Evolutionary conservation across 2,329 filamentous ascomycete genomes (phyloP).

Genomic region (Clarireedia hainanense): DNA sequence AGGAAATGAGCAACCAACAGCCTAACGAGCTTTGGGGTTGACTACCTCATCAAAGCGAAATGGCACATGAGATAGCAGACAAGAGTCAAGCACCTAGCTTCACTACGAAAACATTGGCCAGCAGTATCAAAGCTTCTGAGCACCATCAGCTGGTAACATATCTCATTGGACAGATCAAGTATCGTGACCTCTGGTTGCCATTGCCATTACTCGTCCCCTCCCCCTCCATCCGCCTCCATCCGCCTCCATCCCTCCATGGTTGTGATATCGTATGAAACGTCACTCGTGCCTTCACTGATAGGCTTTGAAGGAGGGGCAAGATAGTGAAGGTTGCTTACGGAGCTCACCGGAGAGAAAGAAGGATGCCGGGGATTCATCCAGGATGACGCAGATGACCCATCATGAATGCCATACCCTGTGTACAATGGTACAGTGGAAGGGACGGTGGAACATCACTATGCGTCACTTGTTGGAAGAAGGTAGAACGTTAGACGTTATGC

Average conservation of each 20-base stretch:
- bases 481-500: too few species aligned
- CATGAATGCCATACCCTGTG: too few species aligned
- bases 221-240: neutral
- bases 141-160: neutral
- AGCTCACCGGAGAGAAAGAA: neutral
- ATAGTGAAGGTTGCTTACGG: neutral
- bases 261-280: slow-evolving; percentile 7
- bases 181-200: neutral
- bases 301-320: neutral
- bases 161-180: slow-evolving; percentile 2
- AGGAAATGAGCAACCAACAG: neutral
- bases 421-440: too few species aligned
- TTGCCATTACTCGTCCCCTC: neutral
- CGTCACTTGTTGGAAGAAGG: too few species aligned
- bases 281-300: neutral
- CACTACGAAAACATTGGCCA: neutral
- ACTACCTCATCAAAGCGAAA: neutral
- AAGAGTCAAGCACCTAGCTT: neutral
- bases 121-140: neutral
- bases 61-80: neutral
- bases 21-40: neutral
- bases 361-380: neutral
- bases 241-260: neutral
- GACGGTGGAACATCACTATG: too few species aligned
- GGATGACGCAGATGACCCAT: too few species aligned